These are phyloP conservation scores for Flaveria sonorensis DNA, from an alignment of 129 eudicot species.

Conservation along the genomic window DNA sequence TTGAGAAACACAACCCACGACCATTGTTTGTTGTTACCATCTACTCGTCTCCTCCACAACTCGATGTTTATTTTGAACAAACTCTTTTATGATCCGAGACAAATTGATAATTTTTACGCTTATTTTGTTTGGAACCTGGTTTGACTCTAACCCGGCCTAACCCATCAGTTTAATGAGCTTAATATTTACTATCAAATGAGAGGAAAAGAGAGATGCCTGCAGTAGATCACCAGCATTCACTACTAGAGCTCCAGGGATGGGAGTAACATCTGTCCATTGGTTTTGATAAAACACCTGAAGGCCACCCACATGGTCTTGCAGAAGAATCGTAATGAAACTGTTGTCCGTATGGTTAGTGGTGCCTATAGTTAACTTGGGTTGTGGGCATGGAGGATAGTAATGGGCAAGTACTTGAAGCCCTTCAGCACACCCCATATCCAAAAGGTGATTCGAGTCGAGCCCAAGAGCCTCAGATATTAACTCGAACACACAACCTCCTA, in stretches of 20 bases:
- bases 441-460: conserved; percentile 33
- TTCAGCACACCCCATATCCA: conserved; percentile 43
- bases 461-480: conserved; percentile 58
- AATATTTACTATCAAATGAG: background rate
- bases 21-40: too few relatives aligned
- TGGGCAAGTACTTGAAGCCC: conserved; percentile 41
- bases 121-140: too few relatives aligned
- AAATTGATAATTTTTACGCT: too few relatives aligned
- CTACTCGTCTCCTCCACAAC: too few relatives aligned
- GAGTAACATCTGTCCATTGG: conserved; percentile 54
- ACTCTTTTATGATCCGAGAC: too few relatives aligned
- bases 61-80: too few relatives aligned
- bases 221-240: conserved; percentile 47
- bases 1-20: too few relatives aligned
- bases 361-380: conserved; percentile 44
- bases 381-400: conserved; percentile 53
- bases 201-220: conserved; percentile 38
- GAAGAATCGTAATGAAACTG: conserved; percentile 45
- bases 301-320: conserved; percentile 58
- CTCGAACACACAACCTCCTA: conserved; percentile 39
- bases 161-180: too few relatives aligned
- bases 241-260: conserved; percentile 43
- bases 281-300: conserved; percentile 44
- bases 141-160: too few relatives aligned
- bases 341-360: conserved; percentile 35